Base-by-base conservation (phyloP, 371 early-diverging fungal genomes). In the Entomophthora muscae region DNA sequence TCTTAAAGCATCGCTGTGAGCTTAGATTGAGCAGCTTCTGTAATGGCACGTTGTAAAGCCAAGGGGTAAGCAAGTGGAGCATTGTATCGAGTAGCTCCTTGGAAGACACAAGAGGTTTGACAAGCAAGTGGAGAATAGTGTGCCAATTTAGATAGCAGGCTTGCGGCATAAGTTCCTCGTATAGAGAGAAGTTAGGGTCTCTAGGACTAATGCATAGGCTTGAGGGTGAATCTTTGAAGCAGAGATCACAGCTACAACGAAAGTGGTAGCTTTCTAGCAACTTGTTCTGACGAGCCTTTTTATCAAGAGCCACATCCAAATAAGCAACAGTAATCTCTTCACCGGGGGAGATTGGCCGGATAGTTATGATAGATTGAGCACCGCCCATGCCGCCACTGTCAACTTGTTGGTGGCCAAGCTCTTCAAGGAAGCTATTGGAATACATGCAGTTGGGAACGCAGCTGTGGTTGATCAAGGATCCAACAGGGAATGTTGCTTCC, bases 381-480 rank as follows among this genome's bases (percentile, higher is more conserved):
- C 42, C 42, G 17, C 42, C 10, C 42, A 42, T 42, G 42, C 42
- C 42, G 17, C 42, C 42, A 10, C 17, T 17, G 10, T 10, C 5
- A 5, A 10, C 17, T 10, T 5, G 42, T 5, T 10, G 42, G 17
- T 10, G 10, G 10, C 42, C 42, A n/a, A n/a, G n/a, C 5, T 42
- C 42, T 10, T 42, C 42, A 42, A 42, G 42, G 42, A 10, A 42
- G 42, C 42, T 10, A 17, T 42, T 42, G 17, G 5, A 42, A 42
- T 42, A 42, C 42, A 80, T 75, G 24, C 85, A 82, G 63, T 90
- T 92, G 12, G 92, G 94, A 13, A 75, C 68, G 67, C 94, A 93
- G 1, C 87, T 84, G 71, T 93, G 92, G 70, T 93, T 93, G 69
- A 93, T 79, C 58, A 91, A 70, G 0, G 89, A 79, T 0, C 79